Base-by-base conservation (phyloP, 306 rosid species). In the Quercus alba region DNA sequence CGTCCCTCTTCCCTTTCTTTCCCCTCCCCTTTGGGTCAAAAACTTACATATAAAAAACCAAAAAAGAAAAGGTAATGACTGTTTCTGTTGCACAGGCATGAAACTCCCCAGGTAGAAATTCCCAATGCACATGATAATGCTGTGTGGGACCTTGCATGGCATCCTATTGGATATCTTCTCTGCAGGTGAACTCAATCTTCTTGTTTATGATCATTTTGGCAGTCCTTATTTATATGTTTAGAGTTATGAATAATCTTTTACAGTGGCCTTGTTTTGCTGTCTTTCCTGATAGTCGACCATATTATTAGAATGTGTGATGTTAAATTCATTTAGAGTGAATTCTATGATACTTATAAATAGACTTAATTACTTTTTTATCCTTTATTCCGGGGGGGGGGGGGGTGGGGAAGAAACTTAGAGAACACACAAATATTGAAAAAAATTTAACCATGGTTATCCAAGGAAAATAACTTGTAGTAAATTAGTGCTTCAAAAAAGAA, bases 81-180 rank as follows among this genome's bases (percentile, higher is more conserved):
- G 35, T 77, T 56, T 78, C 63, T 81, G 75, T 70, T 84, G 75
- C 69, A 56, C 97, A 95, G 99, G 87, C 99, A 93, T 76, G 99
- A 91, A 55, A 90, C 94, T 62, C 98, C 99, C 4, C 99, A 95
- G 87, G 84, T 93, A 82, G 99, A 95, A 89, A 90, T 95, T 85
- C 25, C 86, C 57, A 89, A 84, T 77, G 98, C 98, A 20, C 99
- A 95, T 78, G 99, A 95, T 78, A 91, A 91, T 81, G 92, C 89
- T 82, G 99, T 93, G 71, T 95, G 98, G 99, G 97, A 95, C 84
- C 98, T 95, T 82, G 98, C 97, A 26, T 95, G 99, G 99, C 99
- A 95, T 86, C 99, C 99, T 77, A 91, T 90, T 70, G 99, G 99
- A 76, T 95, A 95, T 85, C 97, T 95, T 88, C 97, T 95, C 70